Evolutionary conservation across 805 yeast genomes (phyloP).

Genomic region (Isabelozyma gotoi): DNA sequence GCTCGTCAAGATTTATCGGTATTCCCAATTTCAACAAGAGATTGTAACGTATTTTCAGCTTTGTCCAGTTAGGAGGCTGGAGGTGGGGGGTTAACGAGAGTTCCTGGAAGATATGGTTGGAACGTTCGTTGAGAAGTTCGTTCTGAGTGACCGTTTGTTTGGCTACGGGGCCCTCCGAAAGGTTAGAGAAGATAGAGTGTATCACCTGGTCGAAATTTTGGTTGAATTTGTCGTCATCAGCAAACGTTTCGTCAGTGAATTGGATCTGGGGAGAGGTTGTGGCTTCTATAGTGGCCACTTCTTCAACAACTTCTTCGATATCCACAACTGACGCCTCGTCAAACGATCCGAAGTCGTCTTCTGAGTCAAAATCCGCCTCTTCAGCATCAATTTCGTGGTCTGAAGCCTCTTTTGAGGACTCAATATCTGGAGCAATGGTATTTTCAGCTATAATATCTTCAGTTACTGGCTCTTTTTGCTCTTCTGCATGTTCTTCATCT

Average conservation of each 20-base stretch:
- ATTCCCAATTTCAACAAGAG: constrained; percentile 65
- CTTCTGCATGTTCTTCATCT: too few species aligned
- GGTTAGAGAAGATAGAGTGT: constrained; percentile 8
- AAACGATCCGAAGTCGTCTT: constrained; percentile 35
- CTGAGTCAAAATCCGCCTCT: background rate
- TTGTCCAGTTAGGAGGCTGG: constrained; percentile 68
- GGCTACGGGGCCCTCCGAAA: background rate
- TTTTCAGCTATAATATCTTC: too few species aligned
- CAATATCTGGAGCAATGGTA: background rate
- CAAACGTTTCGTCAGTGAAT: background rate
- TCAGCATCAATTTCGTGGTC: background rate
- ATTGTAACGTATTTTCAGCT: constrained; percentile 62
- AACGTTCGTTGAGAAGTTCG: constrained; percentile 28
- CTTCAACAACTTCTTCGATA: constrained; percentile 8
- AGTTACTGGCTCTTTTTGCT: too few species aligned
- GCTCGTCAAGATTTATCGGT: constrained; percentile 69
- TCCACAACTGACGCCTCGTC: constrained; percentile 34
- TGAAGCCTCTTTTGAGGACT: background rate
- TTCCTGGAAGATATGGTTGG: constrained; percentile 42
- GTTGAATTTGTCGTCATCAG: constrained; percentile 8
- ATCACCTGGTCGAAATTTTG: constrained; percentile 10
- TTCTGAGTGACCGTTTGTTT: background rate
- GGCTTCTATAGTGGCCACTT: background rate
- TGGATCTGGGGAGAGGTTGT: constrained; percentile 1
- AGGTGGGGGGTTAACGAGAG: constrained; percentile 49